phyloP scores from a whole-genome alignment of 2,329 filamentous ascomycete species.

The Ophiostoma tasmaniense region DNA sequence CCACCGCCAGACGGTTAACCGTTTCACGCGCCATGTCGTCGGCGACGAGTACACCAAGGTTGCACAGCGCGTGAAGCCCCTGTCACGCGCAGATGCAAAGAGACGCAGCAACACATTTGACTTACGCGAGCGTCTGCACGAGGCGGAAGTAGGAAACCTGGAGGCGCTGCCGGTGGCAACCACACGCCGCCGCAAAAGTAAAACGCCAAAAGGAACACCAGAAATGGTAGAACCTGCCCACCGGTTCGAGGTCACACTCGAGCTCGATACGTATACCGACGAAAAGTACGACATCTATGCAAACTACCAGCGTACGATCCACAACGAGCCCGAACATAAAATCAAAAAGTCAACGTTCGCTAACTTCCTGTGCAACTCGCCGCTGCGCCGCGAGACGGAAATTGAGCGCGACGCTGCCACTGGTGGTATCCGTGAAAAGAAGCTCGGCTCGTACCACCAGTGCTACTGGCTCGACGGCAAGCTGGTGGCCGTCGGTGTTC shows the following conservation, averaged over 20 bases:
- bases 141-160: slow-evolving; percentile 50
- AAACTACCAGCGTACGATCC: slow-evolving; percentile 67
- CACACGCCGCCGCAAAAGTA: background rate
- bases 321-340: slow-evolving; percentile 54
- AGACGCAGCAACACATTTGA: slow-evolving; percentile 60
- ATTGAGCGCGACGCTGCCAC: slow-evolving; percentile 35
- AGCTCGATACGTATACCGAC: slow-evolving; percentile 60
- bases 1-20: slow-evolving; percentile 67
- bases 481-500: slow-evolving; percentile 65
- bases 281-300: slow-evolving; percentile 67
- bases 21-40: slow-evolving; percentile 60
- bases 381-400: slow-evolving; percentile 43
- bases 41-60: slow-evolving; percentile 60
- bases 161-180: slow-evolving; percentile 21
- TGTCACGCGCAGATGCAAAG: slow-evolving; percentile 56
- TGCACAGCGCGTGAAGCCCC: slow-evolving; percentile 55
- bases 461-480: slow-evolving; percentile 71
- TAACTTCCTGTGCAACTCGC: slow-evolving; percentile 66
- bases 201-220: background rate
- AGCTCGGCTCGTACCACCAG: slow-evolving; percentile 69
- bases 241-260: slow-evolving; percentile 59
- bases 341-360: slow-evolving; percentile 56
- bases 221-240: slow-evolving; percentile 50
- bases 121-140: slow-evolving; percentile 58
- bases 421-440: slow-evolving; percentile 32